Conservation (phyloP, 2,329 filamentous ascomycete genomes). For the Sporothrix humicola region DNA sequence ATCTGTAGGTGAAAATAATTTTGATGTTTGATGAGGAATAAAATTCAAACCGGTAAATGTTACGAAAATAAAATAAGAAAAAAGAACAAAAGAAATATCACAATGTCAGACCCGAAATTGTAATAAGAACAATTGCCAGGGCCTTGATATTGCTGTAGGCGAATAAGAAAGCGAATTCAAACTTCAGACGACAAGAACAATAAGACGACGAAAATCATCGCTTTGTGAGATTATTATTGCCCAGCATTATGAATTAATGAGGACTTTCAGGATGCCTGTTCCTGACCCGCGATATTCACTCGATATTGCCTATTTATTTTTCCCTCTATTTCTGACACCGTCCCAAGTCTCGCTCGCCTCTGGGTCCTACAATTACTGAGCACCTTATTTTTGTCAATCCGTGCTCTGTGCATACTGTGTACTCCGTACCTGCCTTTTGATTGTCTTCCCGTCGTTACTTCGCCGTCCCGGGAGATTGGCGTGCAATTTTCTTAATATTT, state of each 20-base stretch:
- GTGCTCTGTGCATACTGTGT: not conserved
- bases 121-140: not conserved
- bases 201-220: not conserved
- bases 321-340: slow-evolving; percentile 18
- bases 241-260: not conserved
- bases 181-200: not conserved
- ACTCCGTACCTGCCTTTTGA: not conserved
- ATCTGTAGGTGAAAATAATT: no score
- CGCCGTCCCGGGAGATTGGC: slow-evolving; percentile 24
- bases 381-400: not conserved
- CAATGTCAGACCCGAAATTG: not conserved
- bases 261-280: not conserved
- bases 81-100: not conserved
- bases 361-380: not conserved
- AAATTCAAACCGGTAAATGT: no score
- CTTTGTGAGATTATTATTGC: slow-evolving; percentile 17
- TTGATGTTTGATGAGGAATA: no score
- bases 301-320: not conserved
- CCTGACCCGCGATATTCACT: slow-evolving; percentile 17
- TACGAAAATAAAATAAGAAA: not conserved
- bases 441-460: slow-evolving; percentile 9
- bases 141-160: not conserved
- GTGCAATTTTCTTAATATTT: not conserved
- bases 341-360: slow-evolving; percentile 25
- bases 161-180: not conserved